These are phyloP conservation scores for Monosporascus sp. DNA, from an alignment of 2,329 filamentous ascomycete species.

Conservation along the genomic window DNA sequence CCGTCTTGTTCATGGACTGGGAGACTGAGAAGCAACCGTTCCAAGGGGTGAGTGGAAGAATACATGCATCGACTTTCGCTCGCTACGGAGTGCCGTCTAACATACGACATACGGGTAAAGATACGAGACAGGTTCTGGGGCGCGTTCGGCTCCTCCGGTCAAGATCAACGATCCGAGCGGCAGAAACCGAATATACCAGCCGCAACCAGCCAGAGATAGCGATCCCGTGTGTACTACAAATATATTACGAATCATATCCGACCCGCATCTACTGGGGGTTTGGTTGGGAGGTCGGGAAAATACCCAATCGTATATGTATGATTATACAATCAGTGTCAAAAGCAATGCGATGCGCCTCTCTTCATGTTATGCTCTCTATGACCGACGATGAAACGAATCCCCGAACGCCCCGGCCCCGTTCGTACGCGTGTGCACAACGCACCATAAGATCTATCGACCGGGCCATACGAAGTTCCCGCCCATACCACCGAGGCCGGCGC, in stretches of 20 bases:
- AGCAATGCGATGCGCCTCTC: slow-evolving; percentile 7
- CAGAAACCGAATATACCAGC: slow-evolving; percentile 13
- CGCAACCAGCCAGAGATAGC: slow-evolving; percentile 7
- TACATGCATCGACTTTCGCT: neutral
- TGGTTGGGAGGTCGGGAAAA: slow-evolving; percentile 18
- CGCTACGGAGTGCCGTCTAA: neutral
- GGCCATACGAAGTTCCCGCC: slow-evolving; percentile 55
- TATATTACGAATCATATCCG: slow-evolving; percentile 8
- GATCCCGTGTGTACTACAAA: slow-evolving; percentile 6
- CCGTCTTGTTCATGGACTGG: slow-evolving; percentile 59
- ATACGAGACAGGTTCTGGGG: slow-evolving; percentile 35
- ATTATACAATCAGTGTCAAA: neutral
- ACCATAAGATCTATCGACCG: slow-evolving; percentile 12
- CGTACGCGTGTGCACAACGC: slow-evolving; percentile 3
- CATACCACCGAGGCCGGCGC: slow-evolving; percentile 49
- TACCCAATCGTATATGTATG: slow-evolving; percentile 18
- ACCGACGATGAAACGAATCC: slow-evolving; percentile 2
- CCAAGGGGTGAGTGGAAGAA: slow-evolving; percentile 36
- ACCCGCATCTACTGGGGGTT: slow-evolving; percentile 27
- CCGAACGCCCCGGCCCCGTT: slow-evolving; percentile 11
- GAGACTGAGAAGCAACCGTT: slow-evolving; percentile 42
- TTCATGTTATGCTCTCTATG: slow-evolving; percentile 4
- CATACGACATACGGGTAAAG: slow-evolving; percentile 21
- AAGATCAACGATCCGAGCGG: slow-evolving; percentile 19
- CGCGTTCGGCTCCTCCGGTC: slow-evolving; percentile 24